Conservation (phyloP, 306 rosid species). For the barrel medic (Medicago truncatula) region MtrunA17r5.0-ANR NC_053045.1:58990001-58990500, state of each 20-base stretch:
- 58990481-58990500: no score
- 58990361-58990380: no score
- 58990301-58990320: background rate
- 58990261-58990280: slow-evolving; percentile 12
- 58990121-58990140: background rate
- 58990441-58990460: no score
- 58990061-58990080: slow-evolving; percentile 11
- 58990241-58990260: background rate
- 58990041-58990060: background rate
- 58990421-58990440: no score
- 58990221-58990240: background rate
- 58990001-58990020: background rate
- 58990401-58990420: no score
- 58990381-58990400: no score
- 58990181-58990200: background rate
- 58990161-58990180: background rate
- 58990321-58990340: no score
- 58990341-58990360: no score
- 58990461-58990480: no score
- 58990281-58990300: background rate
- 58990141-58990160: background rate
- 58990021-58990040: background rate
- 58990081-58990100: slow-evolving; percentile 5
- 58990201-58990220: background rate
- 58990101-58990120: background rate